Conservation (phyloP, 495 filamentous ascomycete genomes). For the Hypoxylon fuscum region DNA sequence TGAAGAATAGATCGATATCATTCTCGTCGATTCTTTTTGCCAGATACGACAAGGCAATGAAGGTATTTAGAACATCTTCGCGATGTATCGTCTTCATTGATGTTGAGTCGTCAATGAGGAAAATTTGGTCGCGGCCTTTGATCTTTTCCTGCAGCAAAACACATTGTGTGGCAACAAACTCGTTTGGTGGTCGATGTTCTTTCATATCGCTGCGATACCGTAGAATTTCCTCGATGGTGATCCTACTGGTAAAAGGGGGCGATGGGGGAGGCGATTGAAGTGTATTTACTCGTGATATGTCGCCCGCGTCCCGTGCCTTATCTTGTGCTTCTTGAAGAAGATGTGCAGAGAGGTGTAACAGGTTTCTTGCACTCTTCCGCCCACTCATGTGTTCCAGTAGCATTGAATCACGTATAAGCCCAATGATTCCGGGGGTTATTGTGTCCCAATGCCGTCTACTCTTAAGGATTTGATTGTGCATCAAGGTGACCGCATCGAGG, state of each 20-base stretch:
- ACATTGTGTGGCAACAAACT: not conserved
- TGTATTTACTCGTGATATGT: not conserved
- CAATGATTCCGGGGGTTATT: not conserved
- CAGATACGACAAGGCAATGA: conserved; percentile 2
- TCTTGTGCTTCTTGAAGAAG: not conserved
- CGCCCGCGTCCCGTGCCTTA: not conserved
- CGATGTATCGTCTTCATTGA: conserved; percentile 1
- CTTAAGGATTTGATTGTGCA: not conserved
- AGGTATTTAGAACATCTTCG: conserved; percentile 1
- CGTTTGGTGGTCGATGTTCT: not conserved
- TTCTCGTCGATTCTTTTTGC: conserved; percentile 1
- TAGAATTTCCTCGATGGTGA: conserved; percentile 1
- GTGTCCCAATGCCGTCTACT: not conserved
- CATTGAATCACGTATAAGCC: not conserved
- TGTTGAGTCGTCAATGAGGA: not conserved
- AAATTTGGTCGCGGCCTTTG: not conserved
- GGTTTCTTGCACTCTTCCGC: not conserved
- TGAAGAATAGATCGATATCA: conserved; percentile 1
- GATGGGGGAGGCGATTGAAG: not conserved
- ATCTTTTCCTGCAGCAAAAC: not conserved
- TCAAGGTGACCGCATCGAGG: not conserved
- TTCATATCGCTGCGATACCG: not conserved
- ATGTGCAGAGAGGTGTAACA: not conserved
- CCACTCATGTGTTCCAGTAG: not conserved
- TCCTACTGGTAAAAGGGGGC: not conserved